These are phyloP conservation scores for Neonectria coccinea DNA, from an alignment of 2,329 filamentous ascomycete genomes.

Conservation along the genomic window DNA sequence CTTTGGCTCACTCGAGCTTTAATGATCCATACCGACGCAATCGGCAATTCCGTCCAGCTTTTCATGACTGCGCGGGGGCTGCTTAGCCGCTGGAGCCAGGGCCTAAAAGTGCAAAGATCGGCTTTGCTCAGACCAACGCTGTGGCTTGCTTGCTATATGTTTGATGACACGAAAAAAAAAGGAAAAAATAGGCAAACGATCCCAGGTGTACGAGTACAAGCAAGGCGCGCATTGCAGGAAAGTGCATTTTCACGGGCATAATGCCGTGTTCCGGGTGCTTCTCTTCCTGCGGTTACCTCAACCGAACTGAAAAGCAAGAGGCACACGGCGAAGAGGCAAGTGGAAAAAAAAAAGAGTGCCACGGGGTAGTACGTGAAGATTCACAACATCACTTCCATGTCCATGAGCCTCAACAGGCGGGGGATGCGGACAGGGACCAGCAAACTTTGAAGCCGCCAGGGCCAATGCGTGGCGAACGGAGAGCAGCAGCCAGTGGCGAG, in stretches of 20 bases:
- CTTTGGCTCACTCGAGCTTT: constrained; percentile 3
- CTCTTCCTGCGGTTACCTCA: constrained; percentile 5
- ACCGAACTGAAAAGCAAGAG: constrained; percentile 14
- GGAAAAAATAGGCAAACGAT: constrained; percentile 4
- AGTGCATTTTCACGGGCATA: constrained; percentile 8
- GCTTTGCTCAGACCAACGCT: constrained; percentile 21
- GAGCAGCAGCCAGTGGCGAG: constrained; percentile 23
- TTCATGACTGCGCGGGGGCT: neutral
- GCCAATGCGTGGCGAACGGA: constrained; percentile 29
- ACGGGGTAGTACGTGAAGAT: constrained; percentile 10
- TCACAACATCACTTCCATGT: constrained; percentile 18
- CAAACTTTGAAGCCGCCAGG: constrained; percentile 25
- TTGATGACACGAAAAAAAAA: constrained; percentile 26
- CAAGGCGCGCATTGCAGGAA: neutral
- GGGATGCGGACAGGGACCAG: constrained; percentile 31
- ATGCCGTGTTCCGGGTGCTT: neutral
- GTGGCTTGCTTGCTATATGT: constrained; percentile 19
- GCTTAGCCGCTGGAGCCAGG: constrained; percentile 1
- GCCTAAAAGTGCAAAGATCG: constrained; percentile 31
- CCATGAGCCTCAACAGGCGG: constrained; percentile 22
- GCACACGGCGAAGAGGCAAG: constrained; percentile 16
- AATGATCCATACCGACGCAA: constrained; percentile 6
- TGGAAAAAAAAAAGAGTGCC: constrained; percentile 12
- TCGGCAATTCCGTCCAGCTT: neutral
- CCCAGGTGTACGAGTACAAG: no score